Evolutionary conservation across 2,329 filamentous ascomycete genomes (phyloP).

Genomic region (Lomentospora prolificans): DNA sequence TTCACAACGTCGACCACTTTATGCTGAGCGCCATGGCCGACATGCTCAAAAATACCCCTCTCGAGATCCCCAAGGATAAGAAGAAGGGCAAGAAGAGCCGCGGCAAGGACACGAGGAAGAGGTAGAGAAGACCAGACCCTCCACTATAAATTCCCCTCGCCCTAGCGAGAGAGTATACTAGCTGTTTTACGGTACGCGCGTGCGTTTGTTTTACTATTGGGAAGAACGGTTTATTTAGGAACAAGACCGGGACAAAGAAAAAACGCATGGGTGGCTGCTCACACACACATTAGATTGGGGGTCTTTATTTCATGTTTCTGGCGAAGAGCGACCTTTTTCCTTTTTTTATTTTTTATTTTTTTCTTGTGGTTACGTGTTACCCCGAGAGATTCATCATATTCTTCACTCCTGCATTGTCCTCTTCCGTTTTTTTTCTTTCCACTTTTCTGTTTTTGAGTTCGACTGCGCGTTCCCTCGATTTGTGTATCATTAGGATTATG

Average conservation of each 20-base stretch:
- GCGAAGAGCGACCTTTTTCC: no score
- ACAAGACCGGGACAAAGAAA: no score
- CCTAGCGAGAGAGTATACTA: neutral
- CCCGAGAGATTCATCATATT: no score
- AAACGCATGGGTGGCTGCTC: no score
- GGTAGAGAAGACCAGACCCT: constrained; percentile 18
- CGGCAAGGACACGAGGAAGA: constrained; percentile 48
- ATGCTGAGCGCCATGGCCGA: constrained; percentile 61
- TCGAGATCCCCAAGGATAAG: constrained; percentile 53
- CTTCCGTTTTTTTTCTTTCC: neutral
- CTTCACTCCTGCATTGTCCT: no score
- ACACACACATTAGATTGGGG: no score
- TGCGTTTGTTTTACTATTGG: no score
- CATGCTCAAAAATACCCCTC: constrained; percentile 45
- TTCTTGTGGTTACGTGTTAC: neutral
- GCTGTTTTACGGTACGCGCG: no score
- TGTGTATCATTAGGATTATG: no score
- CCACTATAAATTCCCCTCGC: neutral
- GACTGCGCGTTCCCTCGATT: no score
- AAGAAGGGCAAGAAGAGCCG: constrained; percentile 50
- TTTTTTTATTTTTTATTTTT: neutral
- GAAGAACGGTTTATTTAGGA: no score
- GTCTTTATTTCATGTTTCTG: no score
- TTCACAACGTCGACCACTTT: constrained; percentile 62
- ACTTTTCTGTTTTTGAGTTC: neutral